Base-by-base conservation (phyloP, 2,329 filamentous ascomycete genomes). In the Monosporascus sp. region DNA sequence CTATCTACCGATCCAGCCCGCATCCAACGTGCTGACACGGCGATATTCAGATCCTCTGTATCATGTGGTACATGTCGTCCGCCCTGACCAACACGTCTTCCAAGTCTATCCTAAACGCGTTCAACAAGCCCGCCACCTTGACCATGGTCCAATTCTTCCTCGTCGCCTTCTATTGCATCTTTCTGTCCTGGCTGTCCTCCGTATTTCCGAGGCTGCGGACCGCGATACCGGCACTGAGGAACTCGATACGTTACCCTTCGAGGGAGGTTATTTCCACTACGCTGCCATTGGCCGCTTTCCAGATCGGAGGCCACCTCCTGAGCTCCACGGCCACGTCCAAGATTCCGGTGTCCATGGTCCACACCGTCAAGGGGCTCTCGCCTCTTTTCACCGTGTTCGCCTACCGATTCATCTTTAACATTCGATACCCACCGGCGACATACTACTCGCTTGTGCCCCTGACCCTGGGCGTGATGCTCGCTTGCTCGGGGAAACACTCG, bases 301-400 rank as follows among this genome's bases (percentile, higher is more conserved):
- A 97, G 70, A 89, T 99, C 49, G 88, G 87, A 37, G 94, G 94
- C 5, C 94, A 99, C 71, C 88, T 99, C 41, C 77, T 97, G 45
- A 96, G 90, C 69, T 96, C 93, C 6, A 94, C 91, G 59, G 93
- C 94, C 27, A 99, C 93, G 34, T 88, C 90, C 49, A 89, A 91
- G 68, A 97, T 99, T 51, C 93, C 94, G 0, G 94, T 99, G 1
- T 97, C 94, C 6, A 81, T 99, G 37, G 94, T 99, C 3, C 94
- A 99, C 72, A 99, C 94, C 1, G 97, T 99, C 73, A 99, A 99
- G 74, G 94, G 94, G 7, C 83, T 99, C 25, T 97, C 93, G 3
- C 94, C 94, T 4, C 78, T 99, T 7, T 95, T 99, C 69, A 99
- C 94, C 0, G 94, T 99, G 42, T 71, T 96, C 51, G 94, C 94